Percentiles rank a stretch among this genome's conserved stretches.
Evolutionary conservation across 129 eudicot species (phyloP).

Genomic region (Artemisia annua): DNA sequence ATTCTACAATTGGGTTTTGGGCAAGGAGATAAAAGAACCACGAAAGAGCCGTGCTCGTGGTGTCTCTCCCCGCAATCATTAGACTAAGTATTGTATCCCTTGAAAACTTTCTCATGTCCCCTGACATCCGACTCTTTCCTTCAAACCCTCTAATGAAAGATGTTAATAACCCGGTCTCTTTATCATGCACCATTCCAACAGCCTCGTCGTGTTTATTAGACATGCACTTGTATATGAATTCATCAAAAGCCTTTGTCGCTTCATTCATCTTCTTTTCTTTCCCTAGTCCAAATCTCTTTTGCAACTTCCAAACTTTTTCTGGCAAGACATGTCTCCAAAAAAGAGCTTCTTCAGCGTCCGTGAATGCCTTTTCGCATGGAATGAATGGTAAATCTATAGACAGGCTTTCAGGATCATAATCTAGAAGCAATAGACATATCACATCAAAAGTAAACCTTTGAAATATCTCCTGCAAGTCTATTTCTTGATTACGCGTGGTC

Average conservation of each 20-base stretch:
- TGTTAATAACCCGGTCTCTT: neutral
- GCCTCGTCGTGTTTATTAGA: neutral
- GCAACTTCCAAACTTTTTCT: constrained; percentile 23
- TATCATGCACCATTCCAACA: neutral
- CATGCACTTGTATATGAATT: constrained; percentile 15
- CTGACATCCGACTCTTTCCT: neutral
- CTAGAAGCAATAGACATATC: neutral
- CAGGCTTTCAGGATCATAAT: constrained; percentile 17
- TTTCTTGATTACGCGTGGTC: neutral
- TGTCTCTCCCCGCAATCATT: constrained; percentile 24
- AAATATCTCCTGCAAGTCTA: constrained; percentile 33
- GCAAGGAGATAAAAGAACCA: constrained; percentile 30
- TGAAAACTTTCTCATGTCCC: constrained; percentile 5
- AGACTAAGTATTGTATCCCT: constrained; percentile 11
- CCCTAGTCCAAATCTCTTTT: constrained; percentile 19
- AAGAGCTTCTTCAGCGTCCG: constrained; percentile 18
- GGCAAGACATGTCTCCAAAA: constrained; percentile 24
- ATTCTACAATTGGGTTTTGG: neutral
- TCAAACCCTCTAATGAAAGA: constrained; percentile 7
- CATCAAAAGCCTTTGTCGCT: constrained; percentile 17
- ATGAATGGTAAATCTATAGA: neutral
- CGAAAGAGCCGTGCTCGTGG: constrained; percentile 21
- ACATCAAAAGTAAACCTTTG: constrained; percentile 25
- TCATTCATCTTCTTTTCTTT: constrained; percentile 26
- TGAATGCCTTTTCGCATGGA: constrained; percentile 23